phyloP scores from a whole-genome alignment of 306 rosid species.

The Casuarina equisetifolia region DNA sequence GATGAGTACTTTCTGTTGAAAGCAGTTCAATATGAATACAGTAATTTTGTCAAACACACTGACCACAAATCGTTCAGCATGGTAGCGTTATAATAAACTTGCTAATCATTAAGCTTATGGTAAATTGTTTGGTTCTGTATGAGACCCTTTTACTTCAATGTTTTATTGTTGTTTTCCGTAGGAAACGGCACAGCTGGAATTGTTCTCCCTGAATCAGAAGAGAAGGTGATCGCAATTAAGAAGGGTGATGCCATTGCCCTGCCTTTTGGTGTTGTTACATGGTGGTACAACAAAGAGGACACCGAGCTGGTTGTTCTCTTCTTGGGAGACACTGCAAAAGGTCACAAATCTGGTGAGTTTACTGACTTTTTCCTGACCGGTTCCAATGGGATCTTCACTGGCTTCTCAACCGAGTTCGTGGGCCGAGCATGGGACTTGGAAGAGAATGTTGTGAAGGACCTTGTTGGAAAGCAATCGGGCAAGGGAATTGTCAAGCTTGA shows the following conservation, averaged over 20 bases:
- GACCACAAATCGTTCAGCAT: no score
- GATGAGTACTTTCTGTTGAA: neutral
- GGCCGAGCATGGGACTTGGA: slow-evolving; percentile 53
- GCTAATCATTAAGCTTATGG: neutral
- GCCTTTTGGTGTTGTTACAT: slow-evolving; percentile 50
- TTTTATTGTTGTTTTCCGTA: slow-evolving; percentile 21
- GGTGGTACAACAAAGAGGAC: slow-evolving; percentile 64
- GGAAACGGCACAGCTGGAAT: slow-evolving; percentile 58
- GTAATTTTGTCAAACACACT: no score
- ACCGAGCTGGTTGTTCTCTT: slow-evolving; percentile 45
- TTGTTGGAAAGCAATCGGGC: slow-evolving; percentile 56
- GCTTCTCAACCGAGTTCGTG: slow-evolving; percentile 45
- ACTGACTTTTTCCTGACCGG: slow-evolving; percentile 41
- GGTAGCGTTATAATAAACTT: no score
- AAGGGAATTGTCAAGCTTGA: slow-evolving; percentile 54
- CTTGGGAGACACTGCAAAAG: slow-evolving; percentile 48
- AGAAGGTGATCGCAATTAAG: slow-evolving; percentile 47
- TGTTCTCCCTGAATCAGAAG: slow-evolving; percentile 42
- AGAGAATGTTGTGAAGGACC: slow-evolving; percentile 42
- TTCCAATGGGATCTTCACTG: slow-evolving; percentile 50
- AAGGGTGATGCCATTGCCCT: slow-evolving; percentile 56
- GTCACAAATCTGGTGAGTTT: slow-evolving; percentile 51
- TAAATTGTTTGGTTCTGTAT: neutral
- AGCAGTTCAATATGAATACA: no score
- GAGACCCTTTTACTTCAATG: no score